These are phyloP conservation scores for Alnus glutinosa DNA, from an alignment of 306 rosid species.

Conservation along the genomic window DNA sequence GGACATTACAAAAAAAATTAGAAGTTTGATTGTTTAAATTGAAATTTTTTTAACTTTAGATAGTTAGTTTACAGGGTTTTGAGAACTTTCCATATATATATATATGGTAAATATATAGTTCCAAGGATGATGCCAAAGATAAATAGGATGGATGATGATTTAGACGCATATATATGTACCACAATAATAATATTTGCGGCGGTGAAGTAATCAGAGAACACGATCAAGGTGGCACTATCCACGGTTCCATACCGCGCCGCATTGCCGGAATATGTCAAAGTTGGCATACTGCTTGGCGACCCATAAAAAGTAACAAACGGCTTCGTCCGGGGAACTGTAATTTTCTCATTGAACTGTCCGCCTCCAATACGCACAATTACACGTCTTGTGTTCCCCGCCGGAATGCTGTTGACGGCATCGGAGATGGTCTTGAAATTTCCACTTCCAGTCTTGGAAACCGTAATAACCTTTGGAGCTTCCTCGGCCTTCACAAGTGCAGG, in stretches of 20 bases:
- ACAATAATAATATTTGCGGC: slow-evolving; percentile 43
- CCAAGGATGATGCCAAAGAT: too few relatives aligned
- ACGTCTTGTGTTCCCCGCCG: slow-evolving; percentile 42
- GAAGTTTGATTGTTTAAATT: too few relatives aligned
- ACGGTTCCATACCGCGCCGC: slow-evolving; percentile 52
- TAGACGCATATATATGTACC: slow-evolving; percentile 12
- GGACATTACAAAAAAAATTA: too few relatives aligned
- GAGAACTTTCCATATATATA: too few relatives aligned
- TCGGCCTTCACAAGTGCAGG: slow-evolving; percentile 48
- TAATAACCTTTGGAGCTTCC: slow-evolving; percentile 22
- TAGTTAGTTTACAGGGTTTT: too few relatives aligned
- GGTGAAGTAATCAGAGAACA: slow-evolving; percentile 33
- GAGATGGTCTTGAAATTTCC: slow-evolving; percentile 52
- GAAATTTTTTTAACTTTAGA: too few relatives aligned
- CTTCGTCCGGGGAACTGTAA: slow-evolving; percentile 35
- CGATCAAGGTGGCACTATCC: slow-evolving; percentile 54
- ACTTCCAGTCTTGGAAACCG: slow-evolving; percentile 45
- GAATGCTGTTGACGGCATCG: slow-evolving; percentile 55
- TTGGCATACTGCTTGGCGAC: slow-evolving; percentile 32
- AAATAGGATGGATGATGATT: neutral
- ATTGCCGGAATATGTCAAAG: slow-evolving; percentile 40
- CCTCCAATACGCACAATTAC: slow-evolving; percentile 52
- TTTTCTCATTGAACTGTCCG: slow-evolving; percentile 59
- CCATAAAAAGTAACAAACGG: slow-evolving; percentile 55
- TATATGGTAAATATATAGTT: too few relatives aligned